A percentile compares a stretch with the other conserved stretches of the same genome.
Conservation (phyloP, 345 rosid genomes). For the Eucalyptus lansdowneana region DNA sequence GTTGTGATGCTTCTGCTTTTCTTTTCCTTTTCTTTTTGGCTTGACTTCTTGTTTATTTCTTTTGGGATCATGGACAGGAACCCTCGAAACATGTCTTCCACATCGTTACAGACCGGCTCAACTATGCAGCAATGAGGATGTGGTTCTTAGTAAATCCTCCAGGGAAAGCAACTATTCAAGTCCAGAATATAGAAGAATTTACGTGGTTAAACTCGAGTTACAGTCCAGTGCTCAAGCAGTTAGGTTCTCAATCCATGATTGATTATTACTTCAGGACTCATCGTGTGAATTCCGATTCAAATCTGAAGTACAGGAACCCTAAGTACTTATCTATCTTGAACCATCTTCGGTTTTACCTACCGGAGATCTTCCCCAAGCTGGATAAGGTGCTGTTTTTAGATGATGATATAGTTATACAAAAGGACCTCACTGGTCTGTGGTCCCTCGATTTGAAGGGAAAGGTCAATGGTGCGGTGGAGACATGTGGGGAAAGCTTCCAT, state of each 20-base stretch:
- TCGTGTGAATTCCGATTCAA: constrained; percentile 57
- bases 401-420: constrained; percentile 91
- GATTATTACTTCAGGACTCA: constrained; percentile 91
- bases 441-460: constrained; percentile 85
- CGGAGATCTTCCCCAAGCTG: constrained; percentile 91
- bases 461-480: constrained; percentile 98
- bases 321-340: constrained; percentile 92
- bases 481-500: constrained; percentile 95
- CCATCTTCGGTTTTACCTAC: constrained; percentile 95
- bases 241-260: constrained; percentile 76
- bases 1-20: background rate
- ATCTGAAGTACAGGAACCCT: constrained; percentile 90
- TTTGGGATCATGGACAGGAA: constrained; percentile 35
- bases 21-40: background rate
- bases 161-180: constrained; percentile 71
- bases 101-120: constrained; percentile 86
- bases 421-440: constrained; percentile 83
- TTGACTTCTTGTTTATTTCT: background rate
- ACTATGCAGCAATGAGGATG: constrained; percentile 98
- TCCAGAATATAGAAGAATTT: constrained; percentile 87
- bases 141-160: constrained; percentile 92
- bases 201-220: constrained; percentile 91
- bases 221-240: constrained; percentile 94
- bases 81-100: constrained; percentile 89
- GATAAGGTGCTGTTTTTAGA: constrained; percentile 85